Percentiles rank a stretch among this genome's conserved stretches.
Evolutionary conservation across 345 rosid genomes (phyloP).

Genomic region (Populus simonii): DNA sequence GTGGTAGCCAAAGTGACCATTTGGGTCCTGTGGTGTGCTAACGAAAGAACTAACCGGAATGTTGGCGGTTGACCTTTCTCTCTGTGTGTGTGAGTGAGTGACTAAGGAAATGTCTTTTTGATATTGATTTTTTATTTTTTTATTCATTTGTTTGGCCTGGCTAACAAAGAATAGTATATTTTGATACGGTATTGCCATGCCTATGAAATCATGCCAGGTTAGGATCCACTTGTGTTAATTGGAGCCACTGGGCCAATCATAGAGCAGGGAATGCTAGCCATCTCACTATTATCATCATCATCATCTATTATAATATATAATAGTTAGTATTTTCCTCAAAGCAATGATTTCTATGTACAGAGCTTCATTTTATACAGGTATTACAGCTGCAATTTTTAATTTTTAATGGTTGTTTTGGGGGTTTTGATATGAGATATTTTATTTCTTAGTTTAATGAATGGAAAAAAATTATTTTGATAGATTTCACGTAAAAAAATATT

Average conservation of each 20-base stretch:
- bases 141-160: neutral
- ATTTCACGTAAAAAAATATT: too few species aligned
- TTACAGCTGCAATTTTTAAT: too few species aligned
- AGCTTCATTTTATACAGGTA: too few species aligned
- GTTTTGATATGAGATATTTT: too few species aligned
- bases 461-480: too few species aligned
- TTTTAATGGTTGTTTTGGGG: too few species aligned
- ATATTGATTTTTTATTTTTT: conserved; percentile 10
- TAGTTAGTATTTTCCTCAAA: too few species aligned
- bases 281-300: neutral
- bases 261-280: neutral
- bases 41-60: conserved; percentile 20
- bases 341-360: too few species aligned
- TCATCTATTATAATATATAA: too few species aligned
- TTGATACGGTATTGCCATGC: too few species aligned
- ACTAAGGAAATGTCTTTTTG: conserved; percentile 34
- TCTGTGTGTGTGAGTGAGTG: conserved; percentile 8
- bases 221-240: neutral
- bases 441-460: too few species aligned
- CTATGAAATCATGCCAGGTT: conserved; percentile 6
- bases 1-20: neutral
- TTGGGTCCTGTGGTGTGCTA: neutral
- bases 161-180: neutral
- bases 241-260: neutral
- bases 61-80: conserved; percentile 48